A percentile compares a stretch with the other conserved stretches of the same genome.
These are phyloP conservation scores for Hypoxylon rubiginosum DNA, from an alignment of 2,329 filamentous ascomycete species.

Conservation along the genomic window DNA sequence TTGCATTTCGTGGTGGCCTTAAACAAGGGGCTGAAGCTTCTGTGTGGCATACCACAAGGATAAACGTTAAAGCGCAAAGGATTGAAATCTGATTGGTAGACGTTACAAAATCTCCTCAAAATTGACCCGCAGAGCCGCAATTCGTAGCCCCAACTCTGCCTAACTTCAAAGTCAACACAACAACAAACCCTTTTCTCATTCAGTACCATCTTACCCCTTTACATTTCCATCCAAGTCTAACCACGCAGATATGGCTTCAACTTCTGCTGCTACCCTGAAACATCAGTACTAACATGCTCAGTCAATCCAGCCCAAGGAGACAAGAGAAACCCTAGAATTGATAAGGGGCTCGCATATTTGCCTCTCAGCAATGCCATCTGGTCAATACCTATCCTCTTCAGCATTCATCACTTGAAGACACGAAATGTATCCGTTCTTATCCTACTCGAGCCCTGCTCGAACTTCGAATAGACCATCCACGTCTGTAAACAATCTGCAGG, in stretches of 20 bases:
- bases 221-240: background rate
- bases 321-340: background rate
- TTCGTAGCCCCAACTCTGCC: background rate
- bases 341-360: background rate
- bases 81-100: constrained; percentile 68
- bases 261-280: background rate
- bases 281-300: background rate
- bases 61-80: constrained; percentile 65
- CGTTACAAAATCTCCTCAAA: background rate
- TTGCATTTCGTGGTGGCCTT: background rate
- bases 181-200: background rate
- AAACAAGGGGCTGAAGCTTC: no score
- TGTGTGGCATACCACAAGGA: background rate
- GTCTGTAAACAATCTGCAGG: background rate
- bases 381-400: background rate
- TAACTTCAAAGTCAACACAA: background rate
- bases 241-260: background rate
- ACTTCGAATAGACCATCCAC: background rate
- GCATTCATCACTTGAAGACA: background rate
- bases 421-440: background rate
- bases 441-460: no score
- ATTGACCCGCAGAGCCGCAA: background rate
- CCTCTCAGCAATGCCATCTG: background rate
- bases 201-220: background rate
- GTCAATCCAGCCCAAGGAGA: background rate